Base-by-base conservation (phyloP, 257 asterid genomes). In the Ligustrum vulgare region DNA sequence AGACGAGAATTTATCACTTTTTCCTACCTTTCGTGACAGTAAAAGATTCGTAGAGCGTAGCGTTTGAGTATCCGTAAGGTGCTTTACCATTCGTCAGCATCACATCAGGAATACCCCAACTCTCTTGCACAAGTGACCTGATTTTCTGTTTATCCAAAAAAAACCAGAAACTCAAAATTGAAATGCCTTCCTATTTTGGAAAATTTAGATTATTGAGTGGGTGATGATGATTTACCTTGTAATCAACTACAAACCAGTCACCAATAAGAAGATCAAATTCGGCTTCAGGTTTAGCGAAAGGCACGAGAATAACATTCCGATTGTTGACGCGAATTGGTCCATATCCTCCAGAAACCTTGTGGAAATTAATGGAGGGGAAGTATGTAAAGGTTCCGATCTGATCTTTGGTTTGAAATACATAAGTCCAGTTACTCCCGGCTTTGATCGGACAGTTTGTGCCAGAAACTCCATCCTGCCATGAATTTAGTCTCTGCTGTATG, bases 381-480 rank as follows among this genome's bases (percentile, higher is more conserved):
- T 89, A 89, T 51, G 86, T 79, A 75, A 80, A 89, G 56, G 82
- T 82, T 1, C 94, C 97, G 12, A 89, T 89, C 71, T 91, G 97
- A 25, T 91, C 94, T 75, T 89, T 89, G 25, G 78, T 67, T 74
- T 83, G 84, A 43, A 91, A 89, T 5, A 54, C 84, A 31, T 85
- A 87, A 3, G 97, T 87, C 97, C 94, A 89, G 75, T 91, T 89
- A 20, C 35, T 80, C 33, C 89, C 89, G 0, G 93, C 80, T 34
- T 84, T 79, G 20, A 91, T 86, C 1, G 93, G 90, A 37, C 93
- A 91, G 41, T 91, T 91, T 0, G 97, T 89, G 8, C 97, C 93
- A 0, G 90, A 87, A 3, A 91, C 94, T 69, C 97, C 93, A 49
- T 87, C 94, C 77, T 89, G 90, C 97, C 97, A 91, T 36, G 94